Base-by-base conservation (phyloP, 306 rosid genomes). In the Prunus mongolica region DNA sequence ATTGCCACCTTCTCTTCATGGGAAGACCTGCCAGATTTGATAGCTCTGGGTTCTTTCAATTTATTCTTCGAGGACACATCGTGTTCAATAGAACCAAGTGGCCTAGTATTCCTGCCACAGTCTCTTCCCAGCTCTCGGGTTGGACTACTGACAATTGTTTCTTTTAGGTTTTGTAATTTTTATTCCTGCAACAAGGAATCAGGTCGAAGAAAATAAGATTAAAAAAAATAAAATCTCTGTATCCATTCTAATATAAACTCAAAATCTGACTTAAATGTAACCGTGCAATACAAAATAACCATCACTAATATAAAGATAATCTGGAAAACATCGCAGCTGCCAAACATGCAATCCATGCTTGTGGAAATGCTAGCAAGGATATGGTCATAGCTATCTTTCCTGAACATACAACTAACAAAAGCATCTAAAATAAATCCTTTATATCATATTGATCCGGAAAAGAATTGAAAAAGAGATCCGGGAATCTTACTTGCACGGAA, bases 91-190 rank as follows among this genome's bases (percentile, higher is more conserved):
- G 93, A 87, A 77, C 83, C 80, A 78, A 86, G 78, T 77, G 85
- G 84, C 49, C 76, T 90, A 81, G 78, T 85, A 73, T 85, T 83
- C 92, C 99, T 77, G 99, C 97, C 55, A 96, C 93, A 60, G 92
- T 87, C 84, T 92, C 99, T 87, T 96, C 99, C 98, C 97, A 96
- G 84, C 86, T 91, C 97, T 1, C 92, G 80, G 44, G 63, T 74
- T 68, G 89, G 77, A 71, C 89, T 69, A 63, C 85, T 71, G 22
- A 74, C 84, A 64, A 76, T 27, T 71, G 81, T 86, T 65, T 75
- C 83, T 67, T 76, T 86, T 32, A 34, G 79, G 85, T 66, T 92
- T 80, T 89, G 91, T 54, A 75, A 73, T 77, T 88, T 92, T 51
- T 90, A 77, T 65, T 79, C 85, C 99, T 96, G 93, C 88, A 79